Conservation (phyloP, 108 stramenopile species). For the Cylindrotheca fusiformis region DNA sequence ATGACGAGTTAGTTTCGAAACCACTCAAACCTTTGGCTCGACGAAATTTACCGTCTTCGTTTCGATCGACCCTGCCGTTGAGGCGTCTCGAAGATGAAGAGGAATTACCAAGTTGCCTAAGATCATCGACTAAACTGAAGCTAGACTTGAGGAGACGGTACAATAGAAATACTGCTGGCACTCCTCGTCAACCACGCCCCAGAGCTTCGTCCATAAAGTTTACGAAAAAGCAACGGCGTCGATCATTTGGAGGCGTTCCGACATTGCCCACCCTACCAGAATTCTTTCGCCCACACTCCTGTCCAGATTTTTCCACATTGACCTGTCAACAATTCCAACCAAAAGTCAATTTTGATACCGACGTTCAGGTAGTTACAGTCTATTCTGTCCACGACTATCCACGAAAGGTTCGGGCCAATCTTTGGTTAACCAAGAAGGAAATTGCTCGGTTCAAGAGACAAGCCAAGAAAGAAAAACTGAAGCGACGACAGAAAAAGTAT, state of each 20-base stretch:
- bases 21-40: neutral
- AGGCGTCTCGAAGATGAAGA: neutral
- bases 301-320: neutral
- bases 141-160: too few relatives aligned
- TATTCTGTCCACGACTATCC: neutral
- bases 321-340: neutral
- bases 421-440: neutral
- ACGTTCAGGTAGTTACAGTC: neutral
- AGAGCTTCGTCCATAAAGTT: too few relatives aligned
- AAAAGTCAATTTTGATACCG: neutral
- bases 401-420: neutral
- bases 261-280: neutral
- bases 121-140: neutral
- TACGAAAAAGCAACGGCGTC: too few relatives aligned
- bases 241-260: neutral
- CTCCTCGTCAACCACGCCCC: too few relatives aligned
- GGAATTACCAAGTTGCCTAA: neutral
- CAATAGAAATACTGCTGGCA: neutral
- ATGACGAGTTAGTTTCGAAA: neutral
- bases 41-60: neutral
- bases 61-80: neutral
- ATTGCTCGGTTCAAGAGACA: slow-evolving; percentile 12
- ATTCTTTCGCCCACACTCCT: neutral
- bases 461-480: slow-evolving; percentile 40
- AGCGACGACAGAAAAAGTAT: too few relatives aligned